These are phyloP conservation scores for Talaromyces sp. DNA, from an alignment of 2,329 filamentous ascomycete species.

Conservation along the genomic window DNA sequence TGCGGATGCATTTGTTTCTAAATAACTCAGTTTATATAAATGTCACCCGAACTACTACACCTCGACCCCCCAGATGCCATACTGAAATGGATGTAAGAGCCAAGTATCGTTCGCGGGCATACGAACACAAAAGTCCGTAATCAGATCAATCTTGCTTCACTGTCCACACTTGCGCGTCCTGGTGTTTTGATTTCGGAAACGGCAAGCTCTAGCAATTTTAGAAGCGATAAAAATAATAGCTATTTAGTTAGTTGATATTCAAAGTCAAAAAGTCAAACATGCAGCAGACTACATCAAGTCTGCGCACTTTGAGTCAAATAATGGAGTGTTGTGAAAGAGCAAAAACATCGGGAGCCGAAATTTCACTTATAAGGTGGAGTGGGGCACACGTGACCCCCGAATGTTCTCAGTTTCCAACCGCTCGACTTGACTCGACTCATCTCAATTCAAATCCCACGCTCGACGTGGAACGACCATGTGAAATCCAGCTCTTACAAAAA, in stretches of 20 bases:
- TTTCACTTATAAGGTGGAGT: neutral
- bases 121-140: conserved; percentile 14
- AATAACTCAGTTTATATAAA: conserved; percentile 4
- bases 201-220: conserved; percentile 52
- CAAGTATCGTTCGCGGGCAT: conserved; percentile 32
- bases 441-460: no score
- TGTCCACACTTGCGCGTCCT: conserved; percentile 54
- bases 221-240: conserved; percentile 28
- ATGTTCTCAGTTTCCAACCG: neutral
- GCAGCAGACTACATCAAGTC: neutral
- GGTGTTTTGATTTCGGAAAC: conserved; percentile 39
- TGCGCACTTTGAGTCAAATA: neutral
- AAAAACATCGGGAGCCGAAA: neutral
- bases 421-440: no score
- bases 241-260: neutral
- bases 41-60: conserved; percentile 41
- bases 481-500: conserved; percentile 10
- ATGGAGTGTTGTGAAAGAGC: neutral
- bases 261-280: neutral
- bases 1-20: conserved; percentile 8
- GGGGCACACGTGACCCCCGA: neutral
- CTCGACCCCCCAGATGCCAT: conserved; percentile 39
- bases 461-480: neutral
- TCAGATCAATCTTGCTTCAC: conserved; percentile 48
- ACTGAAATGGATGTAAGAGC: conserved; percentile 40